Conservation (phyloP, 805 yeast species). For the Lachancea nothofagi region DNA sequence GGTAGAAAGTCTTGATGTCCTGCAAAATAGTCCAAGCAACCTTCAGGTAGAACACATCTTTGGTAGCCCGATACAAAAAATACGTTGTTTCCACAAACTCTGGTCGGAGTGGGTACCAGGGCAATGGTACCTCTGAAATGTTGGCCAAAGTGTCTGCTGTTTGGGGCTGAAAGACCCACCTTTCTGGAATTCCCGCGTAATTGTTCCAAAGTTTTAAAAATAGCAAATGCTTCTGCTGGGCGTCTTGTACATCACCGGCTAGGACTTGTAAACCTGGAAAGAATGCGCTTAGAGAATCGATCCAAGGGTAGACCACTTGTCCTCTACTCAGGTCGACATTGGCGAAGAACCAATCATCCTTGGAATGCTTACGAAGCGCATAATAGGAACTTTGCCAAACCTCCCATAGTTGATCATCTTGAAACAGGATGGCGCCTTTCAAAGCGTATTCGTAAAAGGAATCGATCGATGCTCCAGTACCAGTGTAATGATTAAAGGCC, state of each 20-base stretch:
- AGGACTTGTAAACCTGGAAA: slow-evolving; percentile 82
- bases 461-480: slow-evolving; percentile 88
- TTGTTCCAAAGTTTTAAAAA: slow-evolving; percentile 74
- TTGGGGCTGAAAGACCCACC: slow-evolving; percentile 53
- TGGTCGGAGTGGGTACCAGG: slow-evolving; percentile 92
- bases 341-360: slow-evolving; percentile 45
- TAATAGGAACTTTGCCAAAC: slow-evolving; percentile 60
- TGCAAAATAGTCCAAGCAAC: slow-evolving; percentile 63
- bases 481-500: slow-evolving; percentile 60
- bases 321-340: slow-evolving; percentile 58
- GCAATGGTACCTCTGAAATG: slow-evolving; percentile 37
- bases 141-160: not conserved
- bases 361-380: slow-evolving; percentile 52
- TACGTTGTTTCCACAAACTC: slow-evolving; percentile 89
- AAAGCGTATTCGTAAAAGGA: slow-evolving; percentile 86
- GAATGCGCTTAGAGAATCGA: slow-evolving; percentile 82
- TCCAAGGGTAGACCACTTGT: slow-evolving; percentile 52
- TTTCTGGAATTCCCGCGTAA: slow-evolving; percentile 79
- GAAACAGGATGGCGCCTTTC: slow-evolving; percentile 68
- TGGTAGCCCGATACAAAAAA: slow-evolving; percentile 74
- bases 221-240: slow-evolving; percentile 53
- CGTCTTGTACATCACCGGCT: slow-evolving; percentile 66
- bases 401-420: slow-evolving; percentile 44
- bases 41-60: slow-evolving; percentile 74
- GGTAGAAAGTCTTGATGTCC: slow-evolving; percentile 48